Evolutionary conservation across 164 flowering plant genomes (phyloP).

Genomic region (Tetrastigma voinierianum): DNA sequence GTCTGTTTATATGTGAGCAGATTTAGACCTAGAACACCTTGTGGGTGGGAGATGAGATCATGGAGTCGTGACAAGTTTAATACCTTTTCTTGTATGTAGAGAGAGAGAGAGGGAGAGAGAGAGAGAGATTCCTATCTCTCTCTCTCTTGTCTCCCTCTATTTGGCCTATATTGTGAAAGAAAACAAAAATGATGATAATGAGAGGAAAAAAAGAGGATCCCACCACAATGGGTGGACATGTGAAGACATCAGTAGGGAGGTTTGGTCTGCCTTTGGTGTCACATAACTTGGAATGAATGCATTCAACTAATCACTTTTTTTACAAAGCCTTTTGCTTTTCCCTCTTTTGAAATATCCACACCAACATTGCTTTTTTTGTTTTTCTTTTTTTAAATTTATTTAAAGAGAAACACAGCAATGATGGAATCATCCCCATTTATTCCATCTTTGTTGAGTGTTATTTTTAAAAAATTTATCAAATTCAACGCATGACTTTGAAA

Average conservation of each 20-base stretch:
- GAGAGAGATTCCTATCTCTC: no score
- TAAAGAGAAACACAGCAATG: background rate
- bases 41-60: background rate
- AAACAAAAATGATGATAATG: constrained; percentile 14
- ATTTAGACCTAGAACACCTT: no score
- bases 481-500: no score
- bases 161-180: background rate
- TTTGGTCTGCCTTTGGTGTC: constrained; percentile 15
- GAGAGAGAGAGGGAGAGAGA: no score
- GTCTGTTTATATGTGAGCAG: no score
- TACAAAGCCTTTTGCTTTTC: constrained; percentile 10
- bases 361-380: constrained; percentile 6
- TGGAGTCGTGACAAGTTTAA: background rate
- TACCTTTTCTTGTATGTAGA: background rate
- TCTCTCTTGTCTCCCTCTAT: constrained; percentile 7
- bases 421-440: background rate
- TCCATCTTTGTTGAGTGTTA: no score
- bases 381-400: constrained; percentile 3
- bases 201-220: constrained; percentile 32
- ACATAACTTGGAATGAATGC: constrained; percentile 22
- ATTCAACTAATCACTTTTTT: constrained; percentile 29
- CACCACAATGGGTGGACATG: constrained; percentile 35
- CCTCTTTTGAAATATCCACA: constrained; percentile 8
- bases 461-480: no score
- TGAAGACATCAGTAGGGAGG: constrained; percentile 25